Conservation (phyloP, 2,329 filamentous ascomycete genomes). For the Exserohilum turcica region DNA sequence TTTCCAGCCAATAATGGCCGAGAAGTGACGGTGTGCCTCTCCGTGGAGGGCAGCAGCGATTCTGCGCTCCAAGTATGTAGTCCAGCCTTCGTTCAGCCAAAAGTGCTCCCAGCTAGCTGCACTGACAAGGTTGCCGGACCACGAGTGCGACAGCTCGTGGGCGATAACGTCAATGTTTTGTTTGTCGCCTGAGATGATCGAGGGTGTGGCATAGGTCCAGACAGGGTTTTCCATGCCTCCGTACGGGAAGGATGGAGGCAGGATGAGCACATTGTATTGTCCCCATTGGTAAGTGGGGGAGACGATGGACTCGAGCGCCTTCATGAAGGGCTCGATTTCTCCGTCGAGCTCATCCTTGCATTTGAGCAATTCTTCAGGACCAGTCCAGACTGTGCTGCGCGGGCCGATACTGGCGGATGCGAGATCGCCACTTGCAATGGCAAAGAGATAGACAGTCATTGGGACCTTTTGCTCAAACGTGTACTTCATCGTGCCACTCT, state of each 20-base stretch:
- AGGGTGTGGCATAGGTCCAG: slow-evolving; percentile 93
- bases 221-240: slow-evolving; percentile 86
- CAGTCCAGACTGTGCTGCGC: slow-evolving; percentile 81
- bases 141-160: slow-evolving; percentile 76
- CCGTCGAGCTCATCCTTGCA: slow-evolving; percentile 91
- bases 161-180: slow-evolving; percentile 97
- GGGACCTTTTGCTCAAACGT: slow-evolving; percentile 88
- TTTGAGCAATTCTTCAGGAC: slow-evolving; percentile 80
- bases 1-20: slow-evolving; percentile 95
- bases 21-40: slow-evolving; percentile 87
- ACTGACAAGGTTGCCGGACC: slow-evolving; percentile 86
- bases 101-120: slow-evolving; percentile 84
- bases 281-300: slow-evolving; percentile 88
- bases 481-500: slow-evolving; percentile 67
- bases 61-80: slow-evolving; percentile 88
- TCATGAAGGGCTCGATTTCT: slow-evolving; percentile 90
- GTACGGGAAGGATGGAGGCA: slow-evolving; percentile 74
- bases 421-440: slow-evolving; percentile 84
- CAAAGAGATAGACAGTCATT: slow-evolving; percentile 93
- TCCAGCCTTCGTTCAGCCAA: slow-evolving; percentile 81
- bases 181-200: slow-evolving; percentile 79
- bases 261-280: slow-evolving; percentile 88
- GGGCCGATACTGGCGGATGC: slow-evolving; percentile 84
- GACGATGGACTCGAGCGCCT: slow-evolving; percentile 78
- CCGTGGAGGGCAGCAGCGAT: slow-evolving; percentile 79